These are phyloP conservation scores for Stylosanthes scabra DNA, from an alignment of 331 rosid genomes.

Conservation along the genomic window DNA sequence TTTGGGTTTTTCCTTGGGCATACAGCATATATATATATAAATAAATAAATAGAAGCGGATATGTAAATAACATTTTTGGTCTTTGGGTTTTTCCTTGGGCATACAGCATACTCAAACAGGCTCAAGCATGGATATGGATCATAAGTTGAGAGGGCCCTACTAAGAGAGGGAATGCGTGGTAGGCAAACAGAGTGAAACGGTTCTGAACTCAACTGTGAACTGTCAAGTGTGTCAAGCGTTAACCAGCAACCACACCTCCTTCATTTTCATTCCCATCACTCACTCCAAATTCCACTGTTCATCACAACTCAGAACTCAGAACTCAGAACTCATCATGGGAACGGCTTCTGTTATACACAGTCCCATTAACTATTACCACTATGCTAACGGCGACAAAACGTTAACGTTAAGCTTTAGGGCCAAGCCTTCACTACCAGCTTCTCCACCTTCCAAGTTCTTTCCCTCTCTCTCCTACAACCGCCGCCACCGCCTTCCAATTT, in stretches of 20 bases:
- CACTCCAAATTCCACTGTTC: background rate
- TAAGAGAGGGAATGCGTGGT: background rate
- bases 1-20: too few relatives aligned
- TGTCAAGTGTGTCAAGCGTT: background rate
- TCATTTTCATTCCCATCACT: background rate
- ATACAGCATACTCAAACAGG: too few relatives aligned
- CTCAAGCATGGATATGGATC: too few relatives aligned
- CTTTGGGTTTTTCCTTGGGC: too few relatives aligned
- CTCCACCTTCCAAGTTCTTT: conserved; percentile 47
- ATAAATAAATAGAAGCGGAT: too few relatives aligned
- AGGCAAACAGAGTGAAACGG: too few relatives aligned
- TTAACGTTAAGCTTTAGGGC: background rate
- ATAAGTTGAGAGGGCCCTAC: background rate
- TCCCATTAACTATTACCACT: background rate
- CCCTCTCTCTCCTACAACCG: background rate
- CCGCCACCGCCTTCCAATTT: conserved; percentile 47
- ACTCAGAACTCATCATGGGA: conserved; percentile 50
- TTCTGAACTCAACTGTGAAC: too few relatives aligned
- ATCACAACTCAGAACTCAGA: too few relatives aligned
- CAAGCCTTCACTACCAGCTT: conserved; percentile 34
- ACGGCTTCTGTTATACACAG: conserved; percentile 65
- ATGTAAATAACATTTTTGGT: too few relatives aligned
- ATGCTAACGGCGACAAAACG: background rate
- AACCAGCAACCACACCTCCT: background rate
- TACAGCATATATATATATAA: too few relatives aligned